Evolutionary conservation across 768 basidiomycete species (phyloP).

Genomic region (Xerocomellus chrysenteron): DNA sequence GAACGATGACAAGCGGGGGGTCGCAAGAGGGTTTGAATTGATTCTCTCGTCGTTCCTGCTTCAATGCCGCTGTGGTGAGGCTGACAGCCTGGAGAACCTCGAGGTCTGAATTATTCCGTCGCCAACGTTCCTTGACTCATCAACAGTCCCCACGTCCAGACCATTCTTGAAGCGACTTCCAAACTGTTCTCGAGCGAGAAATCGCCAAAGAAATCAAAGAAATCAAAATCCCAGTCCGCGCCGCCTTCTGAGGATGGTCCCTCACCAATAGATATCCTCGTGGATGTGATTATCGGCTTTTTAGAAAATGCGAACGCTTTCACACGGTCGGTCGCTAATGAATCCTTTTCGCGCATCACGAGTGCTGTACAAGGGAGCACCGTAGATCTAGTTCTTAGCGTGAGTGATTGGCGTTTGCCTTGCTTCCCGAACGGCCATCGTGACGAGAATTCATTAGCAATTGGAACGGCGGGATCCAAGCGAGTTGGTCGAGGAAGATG

Average conservation of each 20-base stretch:
- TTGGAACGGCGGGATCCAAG: constrained; percentile 67
- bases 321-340: constrained; percentile 75
- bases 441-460: constrained; percentile 58
- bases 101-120: constrained; percentile 47
- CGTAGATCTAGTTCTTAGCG: constrained; percentile 77
- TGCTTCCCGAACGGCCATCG: neutral
- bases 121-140: neutral
- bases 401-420: constrained; percentile 39
- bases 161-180: constrained; percentile 56
- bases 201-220: constrained; percentile 42
- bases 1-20: constrained; percentile 15
- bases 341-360: constrained; percentile 75
- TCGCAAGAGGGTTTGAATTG: constrained; percentile 65
- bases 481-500: constrained; percentile 45
- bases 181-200: constrained; percentile 48
- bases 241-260: constrained; percentile 31
- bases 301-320: constrained; percentile 82
- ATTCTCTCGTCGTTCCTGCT: constrained; percentile 70
- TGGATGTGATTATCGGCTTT: constrained; percentile 88
- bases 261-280: constrained; percentile 77
- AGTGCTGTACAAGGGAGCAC: constrained; percentile 65
- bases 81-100: constrained; percentile 57
- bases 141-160: constrained; percentile 36
- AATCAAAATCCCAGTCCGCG: constrained; percentile 23
- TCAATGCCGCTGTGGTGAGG: constrained; percentile 66